These are phyloP conservation scores for Penicillium odoratum DNA, from an alignment of 495 filamentous ascomycete genomes.

Conservation along the genomic window DNA sequence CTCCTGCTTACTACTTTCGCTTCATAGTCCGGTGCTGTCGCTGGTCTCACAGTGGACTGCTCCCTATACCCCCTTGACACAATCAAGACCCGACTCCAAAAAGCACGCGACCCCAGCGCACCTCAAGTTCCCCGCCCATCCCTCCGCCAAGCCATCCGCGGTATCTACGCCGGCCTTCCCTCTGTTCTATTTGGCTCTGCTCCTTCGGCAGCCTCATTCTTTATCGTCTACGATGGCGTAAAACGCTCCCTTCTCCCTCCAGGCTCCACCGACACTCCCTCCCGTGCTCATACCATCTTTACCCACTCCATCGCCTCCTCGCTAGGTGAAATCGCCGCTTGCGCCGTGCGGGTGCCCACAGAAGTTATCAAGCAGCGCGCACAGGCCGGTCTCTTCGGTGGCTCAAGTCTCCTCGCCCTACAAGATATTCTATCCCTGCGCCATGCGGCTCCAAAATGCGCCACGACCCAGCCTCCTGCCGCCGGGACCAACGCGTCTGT, in stretches of 20 bases:
- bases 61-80: constrained; percentile 91
- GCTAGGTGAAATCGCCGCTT: constrained; percentile 88
- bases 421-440: constrained; percentile 63
- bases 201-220: constrained; percentile 94
- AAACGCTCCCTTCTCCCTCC: constrained; percentile 58
- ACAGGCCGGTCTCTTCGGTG: constrained; percentile 73
- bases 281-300: constrained; percentile 38
- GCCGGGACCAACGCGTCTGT: neutral
- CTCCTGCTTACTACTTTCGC: neutral
- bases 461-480: neutral
- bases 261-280: constrained; percentile 22
- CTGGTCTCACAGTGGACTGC: constrained; percentile 86
- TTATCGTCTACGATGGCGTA: constrained; percentile 88
- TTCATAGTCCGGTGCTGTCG: constrained; percentile 66
- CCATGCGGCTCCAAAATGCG: constrained; percentile 15
- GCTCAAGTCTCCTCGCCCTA: constrained; percentile 54
- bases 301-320: constrained; percentile 84
- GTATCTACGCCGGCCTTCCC: constrained; percentile 65
- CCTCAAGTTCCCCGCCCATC: constrained; percentile 48
- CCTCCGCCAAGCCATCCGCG: constrained; percentile 62
- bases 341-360: constrained; percentile 88
- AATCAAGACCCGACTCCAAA: constrained; percentile 91
- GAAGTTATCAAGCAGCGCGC: constrained; percentile 97
- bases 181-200: constrained; percentile 74
- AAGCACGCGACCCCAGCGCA: constrained; percentile 68